Conservation (phyloP, 257 asterid genomes). For the Solanum bulbocastanum region DNA sequence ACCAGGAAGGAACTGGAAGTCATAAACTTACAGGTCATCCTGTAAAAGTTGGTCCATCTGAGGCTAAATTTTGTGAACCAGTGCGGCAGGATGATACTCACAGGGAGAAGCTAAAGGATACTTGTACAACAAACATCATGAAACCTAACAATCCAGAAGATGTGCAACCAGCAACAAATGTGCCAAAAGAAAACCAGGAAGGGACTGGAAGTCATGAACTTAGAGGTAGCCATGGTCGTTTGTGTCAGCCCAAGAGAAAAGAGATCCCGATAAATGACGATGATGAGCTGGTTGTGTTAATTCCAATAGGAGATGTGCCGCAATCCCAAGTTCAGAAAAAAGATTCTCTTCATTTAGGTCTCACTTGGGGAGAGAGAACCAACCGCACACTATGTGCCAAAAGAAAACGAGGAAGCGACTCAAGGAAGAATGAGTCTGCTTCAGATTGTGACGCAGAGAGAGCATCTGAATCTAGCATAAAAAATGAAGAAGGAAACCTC, state of each 20-base stretch:
- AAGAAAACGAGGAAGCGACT: background rate
- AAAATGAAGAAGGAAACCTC: constrained; percentile 14
- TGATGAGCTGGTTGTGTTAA: background rate
- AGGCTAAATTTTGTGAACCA: background rate
- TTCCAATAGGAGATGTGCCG: background rate
- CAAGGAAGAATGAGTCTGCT: background rate
- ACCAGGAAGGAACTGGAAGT: background rate
- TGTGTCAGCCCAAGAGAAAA: constrained; percentile 18
- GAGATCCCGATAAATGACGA: background rate
- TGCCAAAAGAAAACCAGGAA: background rate
- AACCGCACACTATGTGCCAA: background rate
- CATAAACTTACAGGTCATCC: background rate
- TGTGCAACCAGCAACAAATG: background rate
- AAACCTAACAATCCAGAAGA: background rate
- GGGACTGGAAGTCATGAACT: background rate
- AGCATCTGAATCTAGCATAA: background rate
- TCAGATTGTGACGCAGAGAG: background rate
- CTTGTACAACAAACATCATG: background rate
- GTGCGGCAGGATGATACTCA: background rate
- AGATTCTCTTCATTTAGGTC: background rate
- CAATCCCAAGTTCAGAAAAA: constrained; percentile 9
- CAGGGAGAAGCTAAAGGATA: background rate
- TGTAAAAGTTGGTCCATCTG: background rate
- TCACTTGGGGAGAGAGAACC: background rate
- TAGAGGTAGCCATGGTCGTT: constrained; percentile 5